Conservation (phyloP, 176 grass and related monocot species). For the Raddia distichophylla region DNA sequence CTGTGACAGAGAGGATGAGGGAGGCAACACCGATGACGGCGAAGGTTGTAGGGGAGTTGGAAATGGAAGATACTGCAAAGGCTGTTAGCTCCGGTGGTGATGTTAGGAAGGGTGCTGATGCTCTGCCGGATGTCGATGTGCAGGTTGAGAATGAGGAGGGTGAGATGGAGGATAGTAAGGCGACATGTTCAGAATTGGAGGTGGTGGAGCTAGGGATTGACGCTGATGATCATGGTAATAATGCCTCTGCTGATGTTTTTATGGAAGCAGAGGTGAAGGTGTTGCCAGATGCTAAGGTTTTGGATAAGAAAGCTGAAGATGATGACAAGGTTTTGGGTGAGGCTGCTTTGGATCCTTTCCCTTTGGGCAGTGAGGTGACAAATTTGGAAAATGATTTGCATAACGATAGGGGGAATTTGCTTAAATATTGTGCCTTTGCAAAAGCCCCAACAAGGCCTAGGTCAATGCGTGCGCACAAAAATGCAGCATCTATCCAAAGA, state of each 20-base stretch:
- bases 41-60: slow-evolving; percentile 49
- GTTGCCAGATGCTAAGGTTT: slow-evolving; percentile 39
- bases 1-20: slow-evolving; percentile 43
- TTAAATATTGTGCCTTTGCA: slow-evolving; percentile 56
- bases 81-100: slow-evolving; percentile 46
- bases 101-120: slow-evolving; percentile 53
- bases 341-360: slow-evolving; percentile 8
- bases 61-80: slow-evolving; percentile 58
- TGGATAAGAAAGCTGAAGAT: slow-evolving; percentile 24
- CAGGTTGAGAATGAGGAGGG: slow-evolving; percentile 42
- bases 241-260: slow-evolving; percentile 14
- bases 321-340: slow-evolving; percentile 13
- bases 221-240: neutral
- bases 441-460: slow-evolving; percentile 66
- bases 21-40: slow-evolving; percentile 45
- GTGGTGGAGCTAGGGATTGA: slow-evolving; percentile 38
- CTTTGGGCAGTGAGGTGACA: slow-evolving; percentile 18
- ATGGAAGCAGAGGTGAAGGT: slow-evolving; percentile 36
- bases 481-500: slow-evolving; percentile 6
- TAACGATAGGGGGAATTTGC: slow-evolving; percentile 41
- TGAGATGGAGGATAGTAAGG: slow-evolving; percentile 44
- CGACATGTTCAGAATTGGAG: slow-evolving; percentile 31
- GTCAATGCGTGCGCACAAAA: slow-evolving; percentile 54
- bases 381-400: slow-evolving; percentile 36
- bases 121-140: slow-evolving; percentile 35